phyloP scores from a whole-genome alignment of 192 early-diverging fungal genomes.

The Coemansia sp. region DNA sequence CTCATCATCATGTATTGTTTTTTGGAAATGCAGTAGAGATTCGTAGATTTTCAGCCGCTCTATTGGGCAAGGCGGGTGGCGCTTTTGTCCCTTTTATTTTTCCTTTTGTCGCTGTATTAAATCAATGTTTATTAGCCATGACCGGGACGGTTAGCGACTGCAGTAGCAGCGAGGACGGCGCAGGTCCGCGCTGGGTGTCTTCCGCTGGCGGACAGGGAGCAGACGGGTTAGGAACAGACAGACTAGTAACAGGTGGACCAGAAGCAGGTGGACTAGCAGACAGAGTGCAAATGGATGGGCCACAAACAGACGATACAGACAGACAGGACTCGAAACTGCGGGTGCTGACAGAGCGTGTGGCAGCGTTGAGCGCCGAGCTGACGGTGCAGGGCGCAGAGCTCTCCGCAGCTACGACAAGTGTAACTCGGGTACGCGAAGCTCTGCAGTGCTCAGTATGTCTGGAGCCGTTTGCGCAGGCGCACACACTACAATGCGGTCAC shows the following conservation, averaged over 20 bases:
- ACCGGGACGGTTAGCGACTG: neutral
- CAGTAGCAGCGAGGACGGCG: neutral
- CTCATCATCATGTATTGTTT: neutral
- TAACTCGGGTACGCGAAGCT: slow-evolving; percentile 18
- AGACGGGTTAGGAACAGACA: too few relatives aligned
- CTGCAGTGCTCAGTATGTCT: slow-evolving; percentile 51
- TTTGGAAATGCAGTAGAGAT: too few relatives aligned
- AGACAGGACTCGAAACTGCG: slow-evolving; percentile 4
- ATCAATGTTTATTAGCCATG: neutral
- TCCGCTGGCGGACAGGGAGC: too few relatives aligned
- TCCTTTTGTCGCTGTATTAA: neutral
- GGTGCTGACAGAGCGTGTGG: slow-evolving; percentile 14
- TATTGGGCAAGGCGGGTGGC: neutral
- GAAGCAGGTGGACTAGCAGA: too few relatives aligned
- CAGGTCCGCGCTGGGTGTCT: too few relatives aligned
- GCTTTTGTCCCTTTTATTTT: neutral
- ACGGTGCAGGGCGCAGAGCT: slow-evolving; percentile 25
- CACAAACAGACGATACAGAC: neutral
- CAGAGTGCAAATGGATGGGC: neutral
- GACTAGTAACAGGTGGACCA: too few relatives aligned
- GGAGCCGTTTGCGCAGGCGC: slow-evolving; percentile 36
- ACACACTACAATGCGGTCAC: slow-evolving; percentile 50
- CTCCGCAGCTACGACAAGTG: neutral
- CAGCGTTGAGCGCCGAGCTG: slow-evolving; percentile 31
- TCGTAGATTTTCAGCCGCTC: neutral